Percentiles rank a stretch among this genome's conserved stretches.
phyloP scores from a whole-genome alignment of 1,284 basidiomycete species.

The Coniferiporia sulphurascens region DNA sequence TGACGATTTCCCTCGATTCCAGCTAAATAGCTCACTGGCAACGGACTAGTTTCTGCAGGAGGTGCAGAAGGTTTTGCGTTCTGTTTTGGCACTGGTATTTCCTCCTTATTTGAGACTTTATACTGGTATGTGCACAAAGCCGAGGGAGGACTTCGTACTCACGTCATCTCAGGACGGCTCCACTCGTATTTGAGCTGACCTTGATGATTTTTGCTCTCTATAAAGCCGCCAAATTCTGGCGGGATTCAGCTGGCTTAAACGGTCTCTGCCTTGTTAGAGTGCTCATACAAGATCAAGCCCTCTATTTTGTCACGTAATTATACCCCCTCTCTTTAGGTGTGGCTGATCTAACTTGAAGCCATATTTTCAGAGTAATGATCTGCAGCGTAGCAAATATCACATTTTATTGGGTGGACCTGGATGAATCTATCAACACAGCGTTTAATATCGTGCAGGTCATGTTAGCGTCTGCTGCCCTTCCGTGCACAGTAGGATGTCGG shows the following conservation, averaged over 20 bases:
- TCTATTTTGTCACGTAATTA: conserved; percentile 4
- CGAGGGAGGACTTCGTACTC: too few relatives aligned
- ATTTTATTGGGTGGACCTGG: not conserved
- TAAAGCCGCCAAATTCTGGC: not conserved
- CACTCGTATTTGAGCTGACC: not conserved
- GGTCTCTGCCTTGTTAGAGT: not conserved
- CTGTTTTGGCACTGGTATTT: not conserved
- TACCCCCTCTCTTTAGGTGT: not conserved
- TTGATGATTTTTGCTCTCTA: conserved; percentile 4
- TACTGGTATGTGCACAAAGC: not conserved
- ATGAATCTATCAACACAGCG: not conserved
- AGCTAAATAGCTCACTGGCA: not conserved
- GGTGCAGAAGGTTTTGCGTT: not conserved
- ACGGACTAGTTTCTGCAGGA: not conserved
- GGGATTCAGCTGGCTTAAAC: not conserved
- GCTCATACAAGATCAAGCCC: not conserved
- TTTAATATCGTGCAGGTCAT: not conserved
- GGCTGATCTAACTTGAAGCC: not conserved
- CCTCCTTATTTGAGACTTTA: not conserved
- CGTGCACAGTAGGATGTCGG: not conserved
- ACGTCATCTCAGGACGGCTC: not conserved
- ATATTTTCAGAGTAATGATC: not conserved
- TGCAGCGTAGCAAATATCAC: not conserved
- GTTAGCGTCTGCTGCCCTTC: not conserved
- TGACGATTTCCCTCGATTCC: not conserved